A percentile compares a stretch with the other conserved stretches of the same genome.
phyloP scores from a whole-genome alignment of 2,329 filamentous ascomycete species.

The Didymella glomerata region DNA sequence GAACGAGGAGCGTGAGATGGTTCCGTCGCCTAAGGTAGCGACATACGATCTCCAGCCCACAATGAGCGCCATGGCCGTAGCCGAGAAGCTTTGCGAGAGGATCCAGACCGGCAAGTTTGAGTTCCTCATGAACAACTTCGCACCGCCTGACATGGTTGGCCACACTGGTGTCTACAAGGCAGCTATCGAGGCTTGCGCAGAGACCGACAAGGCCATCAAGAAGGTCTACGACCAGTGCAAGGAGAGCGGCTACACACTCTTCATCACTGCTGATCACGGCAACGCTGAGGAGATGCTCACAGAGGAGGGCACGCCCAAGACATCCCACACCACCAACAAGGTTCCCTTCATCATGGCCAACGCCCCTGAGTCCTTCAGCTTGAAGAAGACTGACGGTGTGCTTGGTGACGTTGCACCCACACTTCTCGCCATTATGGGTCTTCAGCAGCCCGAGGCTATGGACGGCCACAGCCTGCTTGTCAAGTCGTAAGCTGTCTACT shows the following conservation, averaged over 20 bases:
- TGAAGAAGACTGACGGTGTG: constrained; percentile 87
- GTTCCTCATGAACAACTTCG: constrained; percentile 99
- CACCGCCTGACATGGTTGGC: constrained; percentile 98
- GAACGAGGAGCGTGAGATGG: constrained; percentile 90
- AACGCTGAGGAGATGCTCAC: constrained; percentile 99
- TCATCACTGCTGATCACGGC: constrained; percentile 94
- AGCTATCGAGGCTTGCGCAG: constrained; percentile 81
- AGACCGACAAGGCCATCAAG: constrained; percentile 94
- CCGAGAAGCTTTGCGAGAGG: constrained; percentile 87
- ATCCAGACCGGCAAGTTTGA: constrained; percentile 86
- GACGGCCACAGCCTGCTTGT: constrained; percentile 83
- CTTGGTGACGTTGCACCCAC: constrained; percentile 98
- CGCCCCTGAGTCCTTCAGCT: constrained; percentile 84
- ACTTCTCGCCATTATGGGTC: constrained; percentile 86
- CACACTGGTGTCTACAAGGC: constrained; percentile 98
- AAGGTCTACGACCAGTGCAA: constrained; percentile 93
- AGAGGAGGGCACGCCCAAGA: constrained; percentile 94
- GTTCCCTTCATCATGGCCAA: constrained; percentile 99
- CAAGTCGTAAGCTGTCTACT: constrained; percentile 63
- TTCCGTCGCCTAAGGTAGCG: constrained; percentile 91
- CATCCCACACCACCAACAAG: constrained; percentile 96
- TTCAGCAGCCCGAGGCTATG: constrained; percentile 92
- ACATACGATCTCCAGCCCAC: constrained; percentile 95
- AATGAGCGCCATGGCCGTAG: constrained; percentile 93
- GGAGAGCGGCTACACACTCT: constrained; percentile 89